Evolutionary conservation across 768 basidiomycete species (phyloP).

Genomic region (Termitomyces titanicus): DNA sequence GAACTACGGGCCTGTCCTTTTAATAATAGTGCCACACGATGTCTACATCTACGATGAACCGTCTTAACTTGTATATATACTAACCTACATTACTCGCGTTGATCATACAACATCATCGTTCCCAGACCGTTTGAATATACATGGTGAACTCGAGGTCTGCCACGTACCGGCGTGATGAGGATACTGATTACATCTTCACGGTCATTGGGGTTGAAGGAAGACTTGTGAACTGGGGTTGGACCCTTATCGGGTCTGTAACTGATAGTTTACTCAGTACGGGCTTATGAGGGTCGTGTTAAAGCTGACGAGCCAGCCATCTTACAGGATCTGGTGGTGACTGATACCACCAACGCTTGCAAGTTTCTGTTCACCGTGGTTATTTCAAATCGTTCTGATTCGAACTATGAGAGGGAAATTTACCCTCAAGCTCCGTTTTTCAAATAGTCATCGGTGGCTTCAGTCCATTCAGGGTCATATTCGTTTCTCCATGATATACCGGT

Average conservation of each 20-base stretch:
- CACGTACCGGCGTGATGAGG: background rate
- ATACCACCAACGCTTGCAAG: no score
- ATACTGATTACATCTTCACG: background rate
- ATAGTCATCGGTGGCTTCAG: background rate
- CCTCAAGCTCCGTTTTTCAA: background rate
- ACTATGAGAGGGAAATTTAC: background rate
- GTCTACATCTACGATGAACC: no score
- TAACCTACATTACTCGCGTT: background rate
- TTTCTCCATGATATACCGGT: no score
- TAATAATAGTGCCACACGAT: no score
- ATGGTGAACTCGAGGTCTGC: background rate
- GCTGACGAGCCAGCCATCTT: background rate
- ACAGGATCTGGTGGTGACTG: background rate
- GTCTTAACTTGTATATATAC: no score
- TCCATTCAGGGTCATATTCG: background rate
- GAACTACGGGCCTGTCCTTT: no score
- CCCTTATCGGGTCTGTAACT: background rate
- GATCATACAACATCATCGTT: background rate
- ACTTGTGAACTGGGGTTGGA: background rate
- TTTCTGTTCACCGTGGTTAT: background rate
- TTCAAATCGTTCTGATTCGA: background rate
- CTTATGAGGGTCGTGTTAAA: background rate
- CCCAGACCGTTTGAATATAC: background rate
- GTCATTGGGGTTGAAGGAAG: background rate
- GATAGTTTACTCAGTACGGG: no score